Conservation (phyloP, 768 basidiomycete species). For the Daedaleopsis nitida region DNA sequence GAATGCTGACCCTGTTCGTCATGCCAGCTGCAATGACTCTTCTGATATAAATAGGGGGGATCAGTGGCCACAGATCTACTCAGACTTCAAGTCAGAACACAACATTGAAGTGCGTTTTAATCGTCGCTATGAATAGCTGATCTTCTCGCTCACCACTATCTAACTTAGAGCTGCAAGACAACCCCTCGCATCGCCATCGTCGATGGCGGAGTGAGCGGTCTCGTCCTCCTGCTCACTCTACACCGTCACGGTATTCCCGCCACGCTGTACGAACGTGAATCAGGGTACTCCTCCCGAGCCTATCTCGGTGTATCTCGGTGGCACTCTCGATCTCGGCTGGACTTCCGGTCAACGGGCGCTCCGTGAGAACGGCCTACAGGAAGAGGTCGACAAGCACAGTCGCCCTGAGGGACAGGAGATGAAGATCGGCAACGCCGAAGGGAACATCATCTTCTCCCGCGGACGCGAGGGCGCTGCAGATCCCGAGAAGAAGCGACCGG, state of each 20-base stretch:
- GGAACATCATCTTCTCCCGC: neutral
- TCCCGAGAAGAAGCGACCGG: too few species aligned
- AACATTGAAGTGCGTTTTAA: too few species aligned
- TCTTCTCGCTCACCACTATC: too few species aligned
- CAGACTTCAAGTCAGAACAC: too few species aligned
- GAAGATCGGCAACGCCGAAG: neutral
- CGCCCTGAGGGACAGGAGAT: neutral
- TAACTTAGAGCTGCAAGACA: too few species aligned
- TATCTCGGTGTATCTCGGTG: neutral
- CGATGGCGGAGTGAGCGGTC: conserved; percentile 2
- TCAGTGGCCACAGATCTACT: too few species aligned
- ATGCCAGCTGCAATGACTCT: too few species aligned
- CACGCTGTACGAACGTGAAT: conserved; percentile 4
- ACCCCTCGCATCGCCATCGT: conserved; percentile 6
- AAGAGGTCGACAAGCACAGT: neutral
- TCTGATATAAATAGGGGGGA: too few species aligned
- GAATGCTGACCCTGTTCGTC: too few species aligned
- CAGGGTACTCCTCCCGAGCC: neutral
- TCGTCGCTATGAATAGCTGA: too few species aligned
- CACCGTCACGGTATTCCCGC: conserved; percentile 5
- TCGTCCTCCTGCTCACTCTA: conserved; percentile 5
- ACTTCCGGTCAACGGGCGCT: neutral
- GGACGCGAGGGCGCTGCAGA: neutral
- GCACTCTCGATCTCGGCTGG: neutral
- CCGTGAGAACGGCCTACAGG: conserved; percentile 1